Evolutionary conservation across 108 stramenopile genomes (phyloP).

Genomic region (Cyclotella kingstonii): DNA sequence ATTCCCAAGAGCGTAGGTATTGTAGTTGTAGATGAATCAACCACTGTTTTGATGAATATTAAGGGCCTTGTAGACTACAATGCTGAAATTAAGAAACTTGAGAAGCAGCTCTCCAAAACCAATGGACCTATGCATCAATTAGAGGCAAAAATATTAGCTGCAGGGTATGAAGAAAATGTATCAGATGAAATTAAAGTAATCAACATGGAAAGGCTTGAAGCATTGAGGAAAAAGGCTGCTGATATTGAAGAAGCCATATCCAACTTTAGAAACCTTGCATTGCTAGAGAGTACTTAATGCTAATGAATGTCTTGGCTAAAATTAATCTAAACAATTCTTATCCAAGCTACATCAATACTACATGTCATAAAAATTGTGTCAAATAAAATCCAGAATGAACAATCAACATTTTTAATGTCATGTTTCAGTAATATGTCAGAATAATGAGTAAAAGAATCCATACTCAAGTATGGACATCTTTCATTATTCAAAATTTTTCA

Average conservation of each 20-base stretch:
- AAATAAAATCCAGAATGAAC: no score
- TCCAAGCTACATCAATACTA: no score
- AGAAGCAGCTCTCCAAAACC: constrained; percentile 70
- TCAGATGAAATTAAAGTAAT: constrained; percentile 57
- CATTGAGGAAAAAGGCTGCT: constrained; percentile 69
- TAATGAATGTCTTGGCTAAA: background rate
- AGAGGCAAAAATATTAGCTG: constrained; percentile 65
- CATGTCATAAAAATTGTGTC: no score
- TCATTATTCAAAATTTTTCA: no score
- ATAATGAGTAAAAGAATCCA: no score
- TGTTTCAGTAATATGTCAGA: no score
- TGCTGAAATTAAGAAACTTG: constrained; percentile 89
- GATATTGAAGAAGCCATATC: constrained; percentile 81
- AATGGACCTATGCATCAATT: constrained; percentile 53
- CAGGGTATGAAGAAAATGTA: constrained; percentile 77
- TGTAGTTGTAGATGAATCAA: constrained; percentile 74
- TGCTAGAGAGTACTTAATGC: constrained; percentile 50
- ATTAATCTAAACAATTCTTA: no score
- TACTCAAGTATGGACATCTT: no score
- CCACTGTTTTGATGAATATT: constrained; percentile 90
- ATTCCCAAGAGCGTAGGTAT: constrained; percentile 80
- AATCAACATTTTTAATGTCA: no score
- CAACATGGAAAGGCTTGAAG: constrained; percentile 68
- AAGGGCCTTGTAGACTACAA: constrained; percentile 95
- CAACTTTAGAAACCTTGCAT: constrained; percentile 69